Evolutionary conservation across 129 eudicot genomes (phyloP).

Genomic region (Centrapalus pauciflorus): DNA sequence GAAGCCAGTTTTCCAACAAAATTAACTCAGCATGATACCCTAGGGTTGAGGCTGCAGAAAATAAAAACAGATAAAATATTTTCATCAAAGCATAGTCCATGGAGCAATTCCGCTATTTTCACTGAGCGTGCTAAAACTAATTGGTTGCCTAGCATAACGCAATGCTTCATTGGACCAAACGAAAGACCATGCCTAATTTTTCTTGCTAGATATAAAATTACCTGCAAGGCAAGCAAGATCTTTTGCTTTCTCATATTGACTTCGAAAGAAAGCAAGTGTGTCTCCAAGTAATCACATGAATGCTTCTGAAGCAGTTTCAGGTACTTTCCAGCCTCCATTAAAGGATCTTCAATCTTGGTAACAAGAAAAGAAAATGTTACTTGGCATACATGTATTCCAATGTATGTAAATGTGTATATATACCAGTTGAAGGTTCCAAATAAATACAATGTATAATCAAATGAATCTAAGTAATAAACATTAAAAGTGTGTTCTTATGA

Average conservation of each 20-base stretch:
- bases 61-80: not conserved
- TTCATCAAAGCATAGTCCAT: not conserved
- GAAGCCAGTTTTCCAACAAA: slow-evolving; percentile 2
- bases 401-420: not conserved
- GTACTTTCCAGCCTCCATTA: slow-evolving; percentile 87
- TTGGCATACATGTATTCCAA: not conserved
- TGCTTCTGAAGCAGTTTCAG: slow-evolving; percentile 91
- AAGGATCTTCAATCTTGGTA: slow-evolving; percentile 79
- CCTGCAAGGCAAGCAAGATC: slow-evolving; percentile 87
- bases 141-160: not conserved
- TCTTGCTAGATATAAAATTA: slow-evolving; percentile 8
- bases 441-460: not conserved
- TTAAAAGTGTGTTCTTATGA: too few relatives aligned
- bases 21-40: not conserved
- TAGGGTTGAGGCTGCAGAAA: not conserved
- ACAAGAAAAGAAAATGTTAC: not conserved
- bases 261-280: slow-evolving; percentile 90
- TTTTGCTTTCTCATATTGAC: slow-evolving; percentile 90
- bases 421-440: too few relatives aligned
- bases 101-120: too few relatives aligned
- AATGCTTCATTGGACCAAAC: not conserved
- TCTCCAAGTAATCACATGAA: slow-evolving; percentile 81
- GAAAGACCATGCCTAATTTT: not conserved
- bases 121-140: not conserved
- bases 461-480: too few relatives aligned